Evolutionary conservation across 2,329 filamentous ascomycete species (phyloP).

Genomic region (Neoscytalidium dimidiatum): DNA sequence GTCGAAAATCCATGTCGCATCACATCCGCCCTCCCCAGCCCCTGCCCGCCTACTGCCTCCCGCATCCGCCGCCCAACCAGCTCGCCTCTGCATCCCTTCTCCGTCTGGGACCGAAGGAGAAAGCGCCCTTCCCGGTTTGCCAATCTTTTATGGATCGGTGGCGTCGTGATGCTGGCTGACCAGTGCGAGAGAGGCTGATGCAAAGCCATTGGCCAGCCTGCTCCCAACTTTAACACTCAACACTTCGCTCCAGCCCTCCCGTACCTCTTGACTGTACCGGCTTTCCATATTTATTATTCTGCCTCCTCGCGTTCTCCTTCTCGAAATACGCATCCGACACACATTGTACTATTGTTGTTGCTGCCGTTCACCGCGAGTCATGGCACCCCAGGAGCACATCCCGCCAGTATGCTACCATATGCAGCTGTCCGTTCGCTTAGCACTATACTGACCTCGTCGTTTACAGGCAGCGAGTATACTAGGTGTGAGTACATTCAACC

Average conservation of each 20-base stretch:
- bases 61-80: conserved; percentile 10
- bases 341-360: not conserved
- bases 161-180: conserved; percentile 4
- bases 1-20: conserved; percentile 12
- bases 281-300: not conserved
- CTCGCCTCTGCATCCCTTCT: not conserved
- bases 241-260: not conserved
- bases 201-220: not conserved
- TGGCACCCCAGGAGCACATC: conserved; percentile 21
- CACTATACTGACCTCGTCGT: conserved; percentile 26
- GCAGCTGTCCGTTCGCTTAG: not conserved
- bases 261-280: not conserved
- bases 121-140: not conserved
- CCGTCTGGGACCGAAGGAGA: not conserved
- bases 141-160: conserved; percentile 16
- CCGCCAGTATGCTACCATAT: conserved; percentile 2
- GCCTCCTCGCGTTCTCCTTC: not conserved
- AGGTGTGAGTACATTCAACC: conserved; percentile 33
- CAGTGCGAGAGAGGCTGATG: conserved; percentile 9
- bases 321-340: not conserved
- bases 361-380: not conserved
- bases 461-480: conserved; percentile 40
- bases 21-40: conserved; percentile 2
- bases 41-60: conserved; percentile 5
- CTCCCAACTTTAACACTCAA: conserved; percentile 13